Evolutionary conservation across 306 rosid species (phyloP).

Genomic region (Albizia julibrissin): DNA sequence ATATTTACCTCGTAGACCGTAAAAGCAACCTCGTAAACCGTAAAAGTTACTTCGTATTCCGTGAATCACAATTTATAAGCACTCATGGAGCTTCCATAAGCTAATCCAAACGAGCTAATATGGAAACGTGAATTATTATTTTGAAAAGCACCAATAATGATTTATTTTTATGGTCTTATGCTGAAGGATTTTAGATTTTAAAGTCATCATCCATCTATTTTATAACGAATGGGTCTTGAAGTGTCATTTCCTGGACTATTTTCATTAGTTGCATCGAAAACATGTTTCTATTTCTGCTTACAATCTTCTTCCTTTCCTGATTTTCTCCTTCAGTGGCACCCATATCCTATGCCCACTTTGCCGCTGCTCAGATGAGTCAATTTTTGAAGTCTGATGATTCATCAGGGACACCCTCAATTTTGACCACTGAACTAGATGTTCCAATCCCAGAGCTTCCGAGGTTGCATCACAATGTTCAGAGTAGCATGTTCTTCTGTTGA

Average conservation of each 20-base stretch:
- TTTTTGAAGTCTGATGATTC: constrained; percentile 65
- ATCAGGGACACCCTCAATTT: constrained; percentile 50
- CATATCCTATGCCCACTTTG: constrained; percentile 84
- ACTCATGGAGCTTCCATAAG: no score
- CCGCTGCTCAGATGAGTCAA: constrained; percentile 78
- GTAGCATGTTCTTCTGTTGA: constrained; percentile 89
- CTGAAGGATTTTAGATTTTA: neutral
- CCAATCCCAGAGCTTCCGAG: constrained; percentile 73
- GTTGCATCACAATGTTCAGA: constrained; percentile 51
- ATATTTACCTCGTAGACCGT: no score
- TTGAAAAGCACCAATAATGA: neutral
- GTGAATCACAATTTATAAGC: no score
- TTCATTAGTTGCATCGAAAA: neutral
- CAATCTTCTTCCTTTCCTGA: constrained; percentile 16
- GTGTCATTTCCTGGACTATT: neutral
- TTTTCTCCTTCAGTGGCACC: constrained; percentile 66
- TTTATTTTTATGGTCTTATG: neutral
- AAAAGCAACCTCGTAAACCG: no score
- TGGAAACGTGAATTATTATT: neutral
- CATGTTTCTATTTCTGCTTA: constrained; percentile 7
- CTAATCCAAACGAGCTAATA: no score
- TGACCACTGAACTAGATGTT: constrained; percentile 33
- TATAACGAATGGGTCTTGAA: neutral
- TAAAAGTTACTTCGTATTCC: no score
- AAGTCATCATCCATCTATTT: neutral